Conservation (phyloP, 2,329 filamentous ascomycete genomes). For the Fusarium tuaranense region DNA sequence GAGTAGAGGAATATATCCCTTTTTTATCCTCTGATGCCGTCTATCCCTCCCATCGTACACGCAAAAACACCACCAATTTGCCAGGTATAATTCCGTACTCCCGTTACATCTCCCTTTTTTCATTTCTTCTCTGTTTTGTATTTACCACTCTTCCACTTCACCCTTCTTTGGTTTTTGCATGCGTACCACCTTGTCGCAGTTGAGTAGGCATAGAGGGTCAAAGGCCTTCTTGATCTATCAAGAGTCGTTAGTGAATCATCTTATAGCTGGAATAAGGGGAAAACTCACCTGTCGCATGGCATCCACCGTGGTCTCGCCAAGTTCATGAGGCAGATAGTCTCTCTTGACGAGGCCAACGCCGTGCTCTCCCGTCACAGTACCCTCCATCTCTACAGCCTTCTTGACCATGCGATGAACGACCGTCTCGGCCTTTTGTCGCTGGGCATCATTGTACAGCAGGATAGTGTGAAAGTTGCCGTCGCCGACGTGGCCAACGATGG, state of each 20-base stretch:
- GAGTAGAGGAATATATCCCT: not conserved
- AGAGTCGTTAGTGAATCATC: not conserved
- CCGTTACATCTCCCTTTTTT: not conserved
- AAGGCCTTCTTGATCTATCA: constrained; percentile 81
- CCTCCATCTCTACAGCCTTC: constrained; percentile 85
- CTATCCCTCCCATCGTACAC: constrained; percentile 35
- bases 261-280: not conserved
- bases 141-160: constrained; percentile 59
- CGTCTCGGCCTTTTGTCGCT: constrained; percentile 74
- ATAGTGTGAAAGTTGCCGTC: constrained; percentile 84
- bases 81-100: constrained; percentile 26
- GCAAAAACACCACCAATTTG: constrained; percentile 10
- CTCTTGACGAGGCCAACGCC: constrained; percentile 87
- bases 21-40: constrained; percentile 13
- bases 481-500: constrained; percentile 78
- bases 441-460: constrained; percentile 71
- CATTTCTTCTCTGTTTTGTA: not conserved
- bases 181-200: constrained; percentile 77
- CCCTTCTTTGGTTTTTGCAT: constrained; percentile 62
- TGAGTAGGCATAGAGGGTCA: constrained; percentile 78
- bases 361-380: constrained; percentile 89
- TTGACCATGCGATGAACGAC: constrained; percentile 89
- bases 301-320: constrained; percentile 80
- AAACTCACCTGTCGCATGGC: constrained; percentile 80
- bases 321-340: constrained; percentile 83